phyloP scores from a whole-genome alignment of 148 eudicot species.

The Mesembryanthemum crystallinum region DNA sequence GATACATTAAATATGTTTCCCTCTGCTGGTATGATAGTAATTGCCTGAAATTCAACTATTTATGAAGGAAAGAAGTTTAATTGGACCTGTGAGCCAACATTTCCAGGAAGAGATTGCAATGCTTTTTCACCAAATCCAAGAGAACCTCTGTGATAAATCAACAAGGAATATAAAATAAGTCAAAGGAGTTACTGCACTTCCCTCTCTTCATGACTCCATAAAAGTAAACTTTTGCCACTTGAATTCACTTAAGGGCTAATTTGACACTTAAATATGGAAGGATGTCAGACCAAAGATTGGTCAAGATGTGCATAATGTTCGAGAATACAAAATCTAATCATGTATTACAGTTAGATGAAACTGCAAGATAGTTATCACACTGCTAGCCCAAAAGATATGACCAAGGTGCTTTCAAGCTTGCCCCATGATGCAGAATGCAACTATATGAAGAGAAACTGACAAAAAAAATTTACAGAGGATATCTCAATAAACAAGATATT shows the following conservation, averaged over 20 bases:
- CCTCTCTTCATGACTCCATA: not conserved
- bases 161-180: not conserved
- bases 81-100: constrained; percentile 63
- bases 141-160: constrained; percentile 53
- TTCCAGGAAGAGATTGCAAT: constrained; percentile 74
- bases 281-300: not conserved
- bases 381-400: not conserved
- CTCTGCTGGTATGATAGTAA: not conserved
- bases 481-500: no score
- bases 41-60: not conserved
- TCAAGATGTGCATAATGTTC: not conserved
- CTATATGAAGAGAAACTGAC: no score
- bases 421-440: no score
- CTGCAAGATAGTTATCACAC: not conserved
- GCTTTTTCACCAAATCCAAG: constrained; percentile 84
- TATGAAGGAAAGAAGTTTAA: not conserved
- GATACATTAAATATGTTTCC: not conserved
- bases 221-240: not conserved
- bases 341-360: not conserved
- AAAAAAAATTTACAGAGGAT: no score
- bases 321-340: not conserved
- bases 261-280: not conserved
- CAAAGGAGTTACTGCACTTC: not conserved
- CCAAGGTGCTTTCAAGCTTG: no score
- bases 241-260: not conserved